These are phyloP conservation scores for Rhodotorula sp. DNA, from an alignment of 1,284 basidiomycete species.

Conservation along the genomic window DNA sequence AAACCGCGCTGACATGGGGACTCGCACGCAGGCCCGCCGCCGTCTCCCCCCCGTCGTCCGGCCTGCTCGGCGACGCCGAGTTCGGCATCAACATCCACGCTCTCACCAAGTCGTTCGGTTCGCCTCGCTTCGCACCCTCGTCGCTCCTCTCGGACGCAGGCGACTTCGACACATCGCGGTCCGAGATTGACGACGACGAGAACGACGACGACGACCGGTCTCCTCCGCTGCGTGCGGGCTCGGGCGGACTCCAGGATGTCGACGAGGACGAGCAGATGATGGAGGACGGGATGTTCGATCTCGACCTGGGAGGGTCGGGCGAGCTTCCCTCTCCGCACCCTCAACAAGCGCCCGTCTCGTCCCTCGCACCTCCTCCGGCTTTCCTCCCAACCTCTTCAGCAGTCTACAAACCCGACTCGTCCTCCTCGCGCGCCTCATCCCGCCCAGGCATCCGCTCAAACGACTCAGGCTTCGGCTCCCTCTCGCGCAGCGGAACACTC, in stretches of 20 bases:
- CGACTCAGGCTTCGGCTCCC: slow-evolving; percentile 23
- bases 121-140: slow-evolving; percentile 32
- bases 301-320: slow-evolving; percentile 32
- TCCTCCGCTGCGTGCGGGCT: slow-evolving; percentile 6
- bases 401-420: slow-evolving; percentile 2
- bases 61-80: slow-evolving; percentile 50
- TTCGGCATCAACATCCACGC: slow-evolving; percentile 48
- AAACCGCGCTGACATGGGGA: not conserved
- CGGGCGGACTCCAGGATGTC: not conserved
- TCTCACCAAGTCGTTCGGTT: slow-evolving; percentile 20
- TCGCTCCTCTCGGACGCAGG: slow-evolving; percentile 33
- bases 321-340: slow-evolving; percentile 12
- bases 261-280: slow-evolving; percentile 31
- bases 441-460: slow-evolving; percentile 15
- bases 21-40: slow-evolving; percentile 58
- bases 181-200: slow-evolving; percentile 32
- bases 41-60: slow-evolving; percentile 53
- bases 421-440: not conserved
- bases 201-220: slow-evolving; percentile 42
- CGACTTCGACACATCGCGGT: slow-evolving; percentile 14
- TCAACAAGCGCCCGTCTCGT: slow-evolving; percentile 4
- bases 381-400: not conserved
- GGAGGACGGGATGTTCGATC: slow-evolving; percentile 38
- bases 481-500: slow-evolving; percentile 1
- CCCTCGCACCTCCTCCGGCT: not conserved